phyloP scores from a whole-genome alignment of 768 basidiomycete species.

The Harrya chromipes region DNA sequence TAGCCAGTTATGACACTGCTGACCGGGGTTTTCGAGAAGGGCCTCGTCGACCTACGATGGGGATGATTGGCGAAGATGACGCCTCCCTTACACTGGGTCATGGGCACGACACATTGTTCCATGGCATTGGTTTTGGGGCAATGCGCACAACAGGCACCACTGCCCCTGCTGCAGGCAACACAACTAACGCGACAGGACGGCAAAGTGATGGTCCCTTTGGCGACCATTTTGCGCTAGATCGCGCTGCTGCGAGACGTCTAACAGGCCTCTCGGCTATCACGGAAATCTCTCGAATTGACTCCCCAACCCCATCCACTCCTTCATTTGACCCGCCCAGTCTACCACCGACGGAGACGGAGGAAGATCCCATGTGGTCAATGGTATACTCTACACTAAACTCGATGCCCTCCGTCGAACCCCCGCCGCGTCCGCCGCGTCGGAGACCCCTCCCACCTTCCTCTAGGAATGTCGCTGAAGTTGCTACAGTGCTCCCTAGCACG shows the following conservation, averaged over 20 bases:
- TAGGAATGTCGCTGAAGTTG: not conserved
- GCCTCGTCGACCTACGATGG: conserved; percentile 36
- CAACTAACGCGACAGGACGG: not conserved
- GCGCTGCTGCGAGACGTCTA: conserved; percentile 3
- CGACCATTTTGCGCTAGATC: conserved; percentile 9
- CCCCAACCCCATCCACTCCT: conserved; percentile 41
- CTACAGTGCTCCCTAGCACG: not conserved
- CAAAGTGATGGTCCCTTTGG: not conserved
- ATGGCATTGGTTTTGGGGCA: not conserved
- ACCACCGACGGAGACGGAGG: conserved; percentile 29
- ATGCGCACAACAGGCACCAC: not conserved
- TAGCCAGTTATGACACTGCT: conserved; percentile 25
- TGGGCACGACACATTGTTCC: not conserved
- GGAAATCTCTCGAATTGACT: conserved; percentile 13
- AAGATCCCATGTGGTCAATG: conserved; percentile 16
- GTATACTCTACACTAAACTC: not conserved
- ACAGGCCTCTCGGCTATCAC: conserved; percentile 21
- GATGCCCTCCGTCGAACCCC: conserved; percentile 3
- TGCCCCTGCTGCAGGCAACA: not conserved
- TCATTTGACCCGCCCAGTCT: conserved; percentile 50
- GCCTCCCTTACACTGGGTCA: conserved; percentile 1
- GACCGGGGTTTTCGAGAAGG: conserved; percentile 14
- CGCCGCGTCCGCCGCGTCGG: conserved; percentile 14
- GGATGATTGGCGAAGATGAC: conserved; percentile 15
- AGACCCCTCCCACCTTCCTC: conserved; percentile 2